Base-by-base conservation (phyloP, 129 eudicot genomes). In the Lonicera japonica region DNA sequence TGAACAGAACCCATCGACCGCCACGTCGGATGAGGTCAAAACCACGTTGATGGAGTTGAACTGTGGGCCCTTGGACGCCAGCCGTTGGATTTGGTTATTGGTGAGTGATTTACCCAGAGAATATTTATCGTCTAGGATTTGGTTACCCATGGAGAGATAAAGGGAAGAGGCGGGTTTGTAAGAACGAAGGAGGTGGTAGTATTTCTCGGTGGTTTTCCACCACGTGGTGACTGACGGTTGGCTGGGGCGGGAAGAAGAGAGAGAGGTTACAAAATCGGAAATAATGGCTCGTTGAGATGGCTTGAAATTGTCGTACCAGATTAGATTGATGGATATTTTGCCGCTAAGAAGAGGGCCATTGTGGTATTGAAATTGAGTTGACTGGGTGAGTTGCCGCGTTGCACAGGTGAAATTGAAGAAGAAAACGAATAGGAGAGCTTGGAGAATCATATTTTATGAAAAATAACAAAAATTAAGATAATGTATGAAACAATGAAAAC, bases 191-290 rank as follows among this genome's bases (percentile, higher is more conserved):
- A 60, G 17, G 61, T 52, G 55, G 68, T 70, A 70, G 70, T 71
- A 71, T 45, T 63, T 63, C 34, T 58, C 76, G 7, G 54, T 63
- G 65, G 70, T 53, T 8, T 63, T 40, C 64, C 69, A 63, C 76
- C 76, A 71, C 16, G 76, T 36, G 63, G 70, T 70, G 51, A 71
- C 76, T 0, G 76, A 71, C 5, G 76, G 76, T 11, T 55, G 70
- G 36, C 24, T 17, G 15, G 40, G 40, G 54, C 55, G 8, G 14
- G 70, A 4, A 24, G 72, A 54, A 5, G 75, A 51, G 0, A 71
- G 65, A 11, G 76, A 71, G 70, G 70, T 13, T 56, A 71, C n/a
- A 56, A 71, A 71, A 36, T 71, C 76, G 11, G 70, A 21, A 22
- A 71, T 50, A 11, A 69, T 60, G 66, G 66, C 66, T 18, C 57